Percentiles rank a stretch among this genome's conserved stretches.
Evolutionary conservation across 2,329 filamentous ascomycete genomes (phyloP).

Genomic region (Metarhizium sp.): DNA sequence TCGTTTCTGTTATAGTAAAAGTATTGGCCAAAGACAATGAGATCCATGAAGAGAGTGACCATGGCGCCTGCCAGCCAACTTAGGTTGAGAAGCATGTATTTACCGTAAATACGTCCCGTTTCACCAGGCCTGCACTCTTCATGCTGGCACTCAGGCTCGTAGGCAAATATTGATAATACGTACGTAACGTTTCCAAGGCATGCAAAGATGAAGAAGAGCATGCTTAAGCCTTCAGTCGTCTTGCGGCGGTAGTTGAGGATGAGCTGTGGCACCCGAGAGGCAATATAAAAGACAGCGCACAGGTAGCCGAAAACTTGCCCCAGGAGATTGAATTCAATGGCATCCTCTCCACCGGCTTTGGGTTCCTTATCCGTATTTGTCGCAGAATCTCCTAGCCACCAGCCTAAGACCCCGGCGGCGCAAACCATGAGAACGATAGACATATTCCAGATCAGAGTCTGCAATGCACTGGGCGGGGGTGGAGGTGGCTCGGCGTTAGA

Average conservation of each 20-base stretch:
- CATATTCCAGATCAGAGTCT: constrained; percentile 62
- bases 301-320: constrained; percentile 93
- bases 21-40: constrained; percentile 84
- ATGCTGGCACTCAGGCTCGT: constrained; percentile 60
- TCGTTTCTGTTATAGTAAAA: constrained; percentile 59
- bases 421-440: constrained; percentile 73
- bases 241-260: constrained; percentile 88
- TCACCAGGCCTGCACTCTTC: constrained; percentile 56
- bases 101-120: constrained; percentile 56
- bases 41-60: constrained; percentile 76
- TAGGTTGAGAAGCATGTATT: constrained; percentile 81
- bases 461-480: constrained; percentile 40
- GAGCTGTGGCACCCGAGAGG: constrained; percentile 81
- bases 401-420: constrained; percentile 72
- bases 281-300: constrained; percentile 82
- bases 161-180: constrained; percentile 84
- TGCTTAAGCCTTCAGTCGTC: constrained; percentile 84
- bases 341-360: constrained; percentile 30
- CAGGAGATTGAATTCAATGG: constrained; percentile 59
- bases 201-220: constrained; percentile 94
- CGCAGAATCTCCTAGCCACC: constrained; percentile 54
- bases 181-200: constrained; percentile 93
- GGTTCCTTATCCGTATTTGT: constrained; percentile 29
- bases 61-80: constrained; percentile 87
- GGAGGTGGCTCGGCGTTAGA: constrained; percentile 34